Evolutionary conservation across 768 basidiomycete genomes (phyloP).

Genomic region (Boletus subcaerulescens): DNA sequence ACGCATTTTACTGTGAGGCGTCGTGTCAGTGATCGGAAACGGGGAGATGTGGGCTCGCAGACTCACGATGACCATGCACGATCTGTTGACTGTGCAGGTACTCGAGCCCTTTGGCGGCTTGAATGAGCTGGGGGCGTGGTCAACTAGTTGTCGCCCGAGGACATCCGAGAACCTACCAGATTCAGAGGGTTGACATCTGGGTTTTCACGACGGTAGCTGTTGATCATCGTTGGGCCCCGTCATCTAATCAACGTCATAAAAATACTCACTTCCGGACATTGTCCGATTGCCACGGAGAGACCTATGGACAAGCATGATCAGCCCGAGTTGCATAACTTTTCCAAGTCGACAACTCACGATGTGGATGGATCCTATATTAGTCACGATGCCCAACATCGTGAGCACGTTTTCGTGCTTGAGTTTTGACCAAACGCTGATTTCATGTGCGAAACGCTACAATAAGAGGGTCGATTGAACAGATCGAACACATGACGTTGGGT

Average conservation of each 20-base stretch:
- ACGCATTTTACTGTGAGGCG: constrained; percentile 55
- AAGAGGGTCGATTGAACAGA: background rate
- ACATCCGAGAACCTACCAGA: constrained; percentile 33
- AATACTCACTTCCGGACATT: constrained; percentile 49
- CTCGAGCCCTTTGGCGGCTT: constrained; percentile 54
- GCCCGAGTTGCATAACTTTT: background rate
- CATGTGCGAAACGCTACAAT: constrained; percentile 52
- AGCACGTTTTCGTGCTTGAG: constrained; percentile 46
- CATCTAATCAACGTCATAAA: background rate
- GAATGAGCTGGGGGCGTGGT: constrained; percentile 38
- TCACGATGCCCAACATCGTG: constrained; percentile 55
- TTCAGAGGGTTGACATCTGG: constrained; percentile 38
- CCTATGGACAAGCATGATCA: constrained; percentile 32
- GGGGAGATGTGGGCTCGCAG: background rate
- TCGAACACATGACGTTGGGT: background rate
- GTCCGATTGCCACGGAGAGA: constrained; percentile 62
- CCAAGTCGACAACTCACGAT: constrained; percentile 33
- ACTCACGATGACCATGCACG: constrained; percentile 61
- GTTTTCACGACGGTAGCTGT: constrained; percentile 41
- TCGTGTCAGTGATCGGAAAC: constrained; percentile 1
- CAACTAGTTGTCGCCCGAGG: background rate
- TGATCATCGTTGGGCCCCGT: background rate
- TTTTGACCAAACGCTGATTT: constrained; percentile 52
- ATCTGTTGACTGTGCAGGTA: constrained; percentile 53
- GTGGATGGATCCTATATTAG: constrained; percentile 50